Evolutionary conservation across 345 rosid genomes (phyloP).

Genomic region (Kernera saxatilis): DNA sequence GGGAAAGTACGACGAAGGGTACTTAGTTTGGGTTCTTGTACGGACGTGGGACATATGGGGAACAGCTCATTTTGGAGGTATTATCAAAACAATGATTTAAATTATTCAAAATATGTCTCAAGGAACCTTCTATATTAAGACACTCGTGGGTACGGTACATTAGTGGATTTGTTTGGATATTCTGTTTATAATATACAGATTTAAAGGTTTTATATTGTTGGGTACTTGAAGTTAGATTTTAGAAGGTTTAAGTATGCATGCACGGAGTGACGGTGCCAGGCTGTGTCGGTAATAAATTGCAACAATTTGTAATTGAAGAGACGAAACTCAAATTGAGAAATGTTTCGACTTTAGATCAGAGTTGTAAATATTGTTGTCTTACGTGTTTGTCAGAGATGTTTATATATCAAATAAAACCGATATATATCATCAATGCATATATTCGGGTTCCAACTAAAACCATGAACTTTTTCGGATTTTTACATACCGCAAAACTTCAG

Average conservation of each 20-base stretch:
- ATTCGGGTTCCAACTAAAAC: no score
- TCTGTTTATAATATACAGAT: background rate
- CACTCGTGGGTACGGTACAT: slow-evolving; percentile 23
- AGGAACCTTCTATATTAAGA: slow-evolving; percentile 24
- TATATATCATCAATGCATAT: background rate
- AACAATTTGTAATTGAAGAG: background rate
- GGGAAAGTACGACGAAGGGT: slow-evolving; percentile 43
- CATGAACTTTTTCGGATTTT: no score
- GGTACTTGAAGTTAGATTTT: background rate
- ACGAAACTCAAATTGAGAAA: background rate
- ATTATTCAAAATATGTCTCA: background rate
- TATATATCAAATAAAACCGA: background rate
- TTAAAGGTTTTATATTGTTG: background rate
- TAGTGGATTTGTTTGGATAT: slow-evolving; percentile 25
- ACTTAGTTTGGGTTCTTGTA: slow-evolving; percentile 22
- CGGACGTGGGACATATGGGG: slow-evolving; percentile 39
- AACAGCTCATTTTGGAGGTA: slow-evolving; percentile 38
- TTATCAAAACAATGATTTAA: slow-evolving; percentile 8
- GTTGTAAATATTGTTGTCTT: background rate
- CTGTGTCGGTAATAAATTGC: slow-evolving; percentile 17
- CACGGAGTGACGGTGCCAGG: slow-evolving; percentile 33
- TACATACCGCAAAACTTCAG: no score
- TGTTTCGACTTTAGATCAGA: background rate
- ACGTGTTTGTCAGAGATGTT: background rate
- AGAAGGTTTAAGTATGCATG: slow-evolving; percentile 11